phyloP scores from a whole-genome alignment of 2,329 filamentous ascomycete species.

The Leptodontidium sp. region DNA sequence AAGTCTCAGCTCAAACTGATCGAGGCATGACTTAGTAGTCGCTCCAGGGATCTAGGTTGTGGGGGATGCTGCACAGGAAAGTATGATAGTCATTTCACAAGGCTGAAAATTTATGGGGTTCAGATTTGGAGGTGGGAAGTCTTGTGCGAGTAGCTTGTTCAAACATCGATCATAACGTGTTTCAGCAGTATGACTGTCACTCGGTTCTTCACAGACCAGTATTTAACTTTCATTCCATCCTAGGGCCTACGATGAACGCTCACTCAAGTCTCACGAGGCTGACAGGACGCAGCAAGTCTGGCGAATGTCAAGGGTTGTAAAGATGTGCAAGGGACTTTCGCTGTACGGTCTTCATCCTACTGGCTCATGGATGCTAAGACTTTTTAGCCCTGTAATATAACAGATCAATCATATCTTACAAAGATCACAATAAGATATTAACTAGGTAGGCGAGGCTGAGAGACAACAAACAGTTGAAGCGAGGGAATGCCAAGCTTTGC shows the following conservation, averaged over 20 bases:
- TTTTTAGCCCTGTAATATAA: not conserved
- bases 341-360: too few species aligned
- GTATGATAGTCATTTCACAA: not conserved
- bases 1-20: not conserved
- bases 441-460: not conserved
- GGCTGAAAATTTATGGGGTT: not conserved
- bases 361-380: not conserved
- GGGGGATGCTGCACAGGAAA: not conserved
- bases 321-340: too few species aligned
- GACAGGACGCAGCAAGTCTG: too few species aligned
- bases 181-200: too few species aligned
- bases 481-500: conserved; percentile 1
- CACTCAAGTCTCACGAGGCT: too few species aligned
- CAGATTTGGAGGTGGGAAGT: not conserved
- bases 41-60: not conserved
- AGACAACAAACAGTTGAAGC: not conserved
- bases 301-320: too few species aligned
- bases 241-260: too few species aligned
- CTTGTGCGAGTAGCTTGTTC: not conserved
- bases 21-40: not conserved
- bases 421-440: not conserved
- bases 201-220: too few species aligned
- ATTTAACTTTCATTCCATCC: too few species aligned
- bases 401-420: not conserved
- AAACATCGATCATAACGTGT: too few species aligned